phyloP scores from a whole-genome alignment of 129 eudicot species.

The sunflower (Helianthus annuus) region DNA sequence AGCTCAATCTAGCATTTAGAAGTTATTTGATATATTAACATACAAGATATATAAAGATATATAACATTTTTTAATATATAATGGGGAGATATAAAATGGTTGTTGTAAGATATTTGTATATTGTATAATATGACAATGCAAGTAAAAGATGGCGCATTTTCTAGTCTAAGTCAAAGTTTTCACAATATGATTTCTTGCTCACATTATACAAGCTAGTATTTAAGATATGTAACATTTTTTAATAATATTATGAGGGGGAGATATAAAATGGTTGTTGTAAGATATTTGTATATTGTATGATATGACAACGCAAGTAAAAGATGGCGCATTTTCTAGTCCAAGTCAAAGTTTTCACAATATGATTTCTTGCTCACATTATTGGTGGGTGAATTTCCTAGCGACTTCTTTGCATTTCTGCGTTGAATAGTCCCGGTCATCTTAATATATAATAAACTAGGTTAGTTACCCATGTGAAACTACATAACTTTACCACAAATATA shows the following conservation, averaged over 20 bases:
- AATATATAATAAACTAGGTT: no score
- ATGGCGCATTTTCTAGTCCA: conserved; percentile 21
- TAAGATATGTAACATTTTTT: background rate
- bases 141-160: conserved; percentile 16
- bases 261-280: background rate
- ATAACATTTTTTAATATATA: background rate
- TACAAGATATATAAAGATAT: background rate
- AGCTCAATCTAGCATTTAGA: background rate
- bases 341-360: conserved; percentile 21
- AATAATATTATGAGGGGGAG: background rate
- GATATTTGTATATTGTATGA: background rate
- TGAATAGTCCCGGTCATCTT: background rate
- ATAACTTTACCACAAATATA: no score
- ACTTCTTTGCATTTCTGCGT: conserved; percentile 2
- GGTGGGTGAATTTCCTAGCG: conserved; percentile 11
- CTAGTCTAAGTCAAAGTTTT: conserved; percentile 28
- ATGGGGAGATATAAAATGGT: background rate
- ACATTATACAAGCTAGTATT: no score
- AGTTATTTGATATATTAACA: background rate
- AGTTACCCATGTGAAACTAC: no score
- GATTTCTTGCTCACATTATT: conserved; percentile 20
- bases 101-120: background rate
- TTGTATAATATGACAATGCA: background rate
- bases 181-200: conserved; percentile 19
- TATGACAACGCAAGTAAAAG: conserved; percentile 2